Conservation (phyloP, 805 yeast species). For the Spathaspora sp. region DNA sequence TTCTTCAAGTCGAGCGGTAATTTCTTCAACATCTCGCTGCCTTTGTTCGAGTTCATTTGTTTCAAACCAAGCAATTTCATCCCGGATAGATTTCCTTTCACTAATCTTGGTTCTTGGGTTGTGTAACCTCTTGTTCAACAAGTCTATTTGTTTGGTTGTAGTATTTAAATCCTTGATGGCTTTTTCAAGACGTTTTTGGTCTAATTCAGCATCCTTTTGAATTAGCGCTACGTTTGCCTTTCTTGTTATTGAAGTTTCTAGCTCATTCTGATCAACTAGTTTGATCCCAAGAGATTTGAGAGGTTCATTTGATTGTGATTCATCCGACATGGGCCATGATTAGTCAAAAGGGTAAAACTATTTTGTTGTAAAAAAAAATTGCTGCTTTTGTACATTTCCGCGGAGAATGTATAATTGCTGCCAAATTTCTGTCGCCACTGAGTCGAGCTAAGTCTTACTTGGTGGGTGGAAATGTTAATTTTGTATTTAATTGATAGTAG, state of each 20-base stretch:
- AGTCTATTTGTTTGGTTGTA: conserved; percentile 38
- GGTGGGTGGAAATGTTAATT: too few relatives aligned
- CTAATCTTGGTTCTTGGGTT: conserved; percentile 62
- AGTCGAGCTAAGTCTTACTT: too few relatives aligned
- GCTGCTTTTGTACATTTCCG: background rate
- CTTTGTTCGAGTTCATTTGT: conserved; percentile 50
- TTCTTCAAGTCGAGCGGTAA: conserved; percentile 30
- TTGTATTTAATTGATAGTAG: too few relatives aligned
- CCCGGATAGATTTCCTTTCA: conserved; percentile 49
- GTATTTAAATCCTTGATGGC: conserved; percentile 48
- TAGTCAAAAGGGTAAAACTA: background rate
- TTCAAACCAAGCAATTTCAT: conserved; percentile 51
- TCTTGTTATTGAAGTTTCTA: conserved; percentile 71
- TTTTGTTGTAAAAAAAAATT: background rate
- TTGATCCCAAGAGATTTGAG: conserved; percentile 29
- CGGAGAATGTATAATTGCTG: background rate
- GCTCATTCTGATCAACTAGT: conserved; percentile 71
- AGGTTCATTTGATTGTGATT: background rate
- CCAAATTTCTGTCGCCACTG: background rate
- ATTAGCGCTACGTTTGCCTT: conserved; percentile 63
- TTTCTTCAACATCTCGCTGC: conserved; percentile 60
- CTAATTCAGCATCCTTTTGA: conserved; percentile 66
- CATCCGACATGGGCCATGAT: background rate
- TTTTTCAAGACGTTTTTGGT: conserved; percentile 70
- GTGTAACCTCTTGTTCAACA: conserved; percentile 45